Evolutionary conservation across 345 rosid species (phyloP).

Genomic region (Corymbia maculata): DNA sequence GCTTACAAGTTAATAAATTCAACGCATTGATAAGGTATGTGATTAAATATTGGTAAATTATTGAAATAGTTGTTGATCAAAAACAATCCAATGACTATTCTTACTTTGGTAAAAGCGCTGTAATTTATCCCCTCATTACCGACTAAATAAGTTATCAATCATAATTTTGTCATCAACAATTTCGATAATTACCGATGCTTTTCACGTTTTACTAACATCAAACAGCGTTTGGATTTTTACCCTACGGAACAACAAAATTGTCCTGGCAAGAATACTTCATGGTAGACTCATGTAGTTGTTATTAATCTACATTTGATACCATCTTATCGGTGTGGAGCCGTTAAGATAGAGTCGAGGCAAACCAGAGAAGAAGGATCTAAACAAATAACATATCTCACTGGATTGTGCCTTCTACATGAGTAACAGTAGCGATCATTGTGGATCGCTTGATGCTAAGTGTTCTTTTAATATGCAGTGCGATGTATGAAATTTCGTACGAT

Average conservation of each 20-base stretch:
- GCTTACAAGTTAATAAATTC: neutral
- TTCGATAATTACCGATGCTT: neutral
- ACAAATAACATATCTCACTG: neutral
- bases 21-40: neutral
- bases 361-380: neutral
- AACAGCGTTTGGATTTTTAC: neutral
- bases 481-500: neutral
- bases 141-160: neutral
- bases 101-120: neutral
- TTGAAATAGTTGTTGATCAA: rapidly evolving
- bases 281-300: neutral
- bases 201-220: neutral
- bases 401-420: neutral
- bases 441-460: neutral
- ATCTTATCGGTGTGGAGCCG: neutral
- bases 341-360: neutral
- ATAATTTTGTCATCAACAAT: neutral
- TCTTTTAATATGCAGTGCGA: neutral
- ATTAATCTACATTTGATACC: neutral
- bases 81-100: rapidly evolving
- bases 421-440: neutral
- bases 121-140: neutral
- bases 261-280: neutral
- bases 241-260: neutral
- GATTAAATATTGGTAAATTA: neutral